Percentiles rank a stretch among this genome's conserved stretches.
phyloP scores from a whole-genome alignment of 2,329 filamentous ascomycete genomes.

The Nigrograna mackinnonii region DNA sequence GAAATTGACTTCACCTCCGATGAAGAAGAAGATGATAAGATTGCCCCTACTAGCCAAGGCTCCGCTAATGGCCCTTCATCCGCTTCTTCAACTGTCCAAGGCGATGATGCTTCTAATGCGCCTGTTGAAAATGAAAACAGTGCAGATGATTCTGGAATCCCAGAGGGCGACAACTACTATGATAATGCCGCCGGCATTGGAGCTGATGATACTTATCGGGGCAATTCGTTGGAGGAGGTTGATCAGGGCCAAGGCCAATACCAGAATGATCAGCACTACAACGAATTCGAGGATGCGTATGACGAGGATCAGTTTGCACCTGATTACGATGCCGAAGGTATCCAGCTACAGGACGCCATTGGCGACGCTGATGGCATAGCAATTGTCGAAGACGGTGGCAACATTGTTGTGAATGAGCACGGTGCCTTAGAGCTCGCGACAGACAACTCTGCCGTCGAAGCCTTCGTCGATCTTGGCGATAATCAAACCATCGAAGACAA shows the following conservation, averaged over 20 bases:
- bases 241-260: no score
- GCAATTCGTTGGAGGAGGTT: no score
- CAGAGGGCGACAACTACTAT: constrained; percentile 4
- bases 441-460: not conserved
- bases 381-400: no score
- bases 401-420: no score
- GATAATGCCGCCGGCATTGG: constrained; percentile 1
- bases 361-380: no score
- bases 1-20: constrained; percentile 16
- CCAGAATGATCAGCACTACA: no score
- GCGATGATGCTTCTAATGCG: constrained; percentile 18
- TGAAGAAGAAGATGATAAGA: constrained; percentile 5
- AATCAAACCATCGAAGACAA: constrained; percentile 1
- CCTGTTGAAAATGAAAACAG: not conserved
- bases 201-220: no score
- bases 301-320: no score
- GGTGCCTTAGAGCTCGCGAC: no score
- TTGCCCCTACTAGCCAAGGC: constrained; percentile 9
- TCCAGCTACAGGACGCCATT: no score
- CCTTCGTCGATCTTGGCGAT: not conserved
- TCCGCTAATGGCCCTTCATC: constrained; percentile 20
- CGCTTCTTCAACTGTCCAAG: constrained; percentile 38
- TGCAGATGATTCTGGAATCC: not conserved
- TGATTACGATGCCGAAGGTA: no score
- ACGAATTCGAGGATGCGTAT: no score